Conservation (phyloP, 768 basidiomycete genomes). For the Boletus reticuloceps region DNA sequence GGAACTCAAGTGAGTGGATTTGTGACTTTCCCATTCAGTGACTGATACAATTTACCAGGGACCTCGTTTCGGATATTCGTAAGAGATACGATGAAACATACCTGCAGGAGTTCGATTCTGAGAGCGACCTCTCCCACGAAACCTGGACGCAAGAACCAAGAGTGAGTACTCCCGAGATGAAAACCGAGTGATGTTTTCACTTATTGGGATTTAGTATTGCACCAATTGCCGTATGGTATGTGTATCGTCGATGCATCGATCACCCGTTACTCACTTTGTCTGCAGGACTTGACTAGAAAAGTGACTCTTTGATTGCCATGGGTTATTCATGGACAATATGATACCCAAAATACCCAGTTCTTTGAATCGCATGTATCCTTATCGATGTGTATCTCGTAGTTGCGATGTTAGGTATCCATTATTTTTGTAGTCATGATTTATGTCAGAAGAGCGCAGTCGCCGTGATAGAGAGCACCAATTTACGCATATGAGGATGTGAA, state of each 20-base stretch:
- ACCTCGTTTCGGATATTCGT: constrained; percentile 12
- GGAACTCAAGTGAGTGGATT: constrained; percentile 10
- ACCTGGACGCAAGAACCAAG: constrained; percentile 18
- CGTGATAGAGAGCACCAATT: too few relatives aligned
- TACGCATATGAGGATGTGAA: too few relatives aligned
- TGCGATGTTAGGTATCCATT: background rate
- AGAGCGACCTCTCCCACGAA: background rate
- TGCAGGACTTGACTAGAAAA: constrained; percentile 10
- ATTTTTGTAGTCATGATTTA: background rate
- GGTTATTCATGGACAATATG: background rate
- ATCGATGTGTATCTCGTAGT: background rate
- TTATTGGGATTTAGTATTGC: constrained; percentile 3
- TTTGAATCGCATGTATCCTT: background rate
- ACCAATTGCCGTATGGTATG: constrained; percentile 14
- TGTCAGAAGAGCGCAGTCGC: too few relatives aligned
- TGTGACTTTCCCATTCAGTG: background rate
- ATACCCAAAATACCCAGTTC: constrained; percentile 1
- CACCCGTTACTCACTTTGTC: background rate
- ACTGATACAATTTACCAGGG: constrained; percentile 4
- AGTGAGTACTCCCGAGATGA: constrained; percentile 10
- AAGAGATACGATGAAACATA: constrained; percentile 8
- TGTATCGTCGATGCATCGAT: background rate
- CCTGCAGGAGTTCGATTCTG: background rate
- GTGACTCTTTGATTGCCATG: constrained; percentile 9
- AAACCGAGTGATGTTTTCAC: background rate